phyloP scores from a whole-genome alignment of 176 grass and related monocot genomes.

The Olyra latifolia region DNA sequence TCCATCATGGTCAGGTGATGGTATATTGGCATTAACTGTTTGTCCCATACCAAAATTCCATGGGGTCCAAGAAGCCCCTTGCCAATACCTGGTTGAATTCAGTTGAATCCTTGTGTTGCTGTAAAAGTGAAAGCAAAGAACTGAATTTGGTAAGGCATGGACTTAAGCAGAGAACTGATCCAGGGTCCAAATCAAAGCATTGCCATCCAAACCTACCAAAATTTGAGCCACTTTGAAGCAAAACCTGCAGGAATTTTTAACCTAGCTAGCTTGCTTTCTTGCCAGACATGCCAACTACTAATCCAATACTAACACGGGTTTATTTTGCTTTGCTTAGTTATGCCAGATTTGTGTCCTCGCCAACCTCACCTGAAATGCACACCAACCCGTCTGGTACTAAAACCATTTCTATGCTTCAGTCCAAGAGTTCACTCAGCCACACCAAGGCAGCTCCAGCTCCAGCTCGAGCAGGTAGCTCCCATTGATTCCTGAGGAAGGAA shows the following conservation, averaged over 20 bases:
- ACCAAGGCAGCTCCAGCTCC: not conserved
- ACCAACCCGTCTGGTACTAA: slow-evolving; percentile 5
- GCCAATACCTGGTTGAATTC: not conserved
- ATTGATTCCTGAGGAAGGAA: not conserved
- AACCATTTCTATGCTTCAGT: slow-evolving; percentile 7
- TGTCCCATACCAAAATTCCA: not conserved
- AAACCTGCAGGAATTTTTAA: slow-evolving; percentile 37
- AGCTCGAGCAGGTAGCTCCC: not conserved
- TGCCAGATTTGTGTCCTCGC: not conserved
- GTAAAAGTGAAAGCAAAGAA: not conserved
- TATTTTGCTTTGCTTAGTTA: slow-evolving; percentile 43
- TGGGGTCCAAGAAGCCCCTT: not conserved
- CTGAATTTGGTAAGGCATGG: not conserved
- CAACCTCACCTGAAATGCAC: slow-evolving; percentile 26
- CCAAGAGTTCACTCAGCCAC: not conserved
- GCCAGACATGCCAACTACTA: slow-evolving; percentile 48
- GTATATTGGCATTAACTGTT: not conserved
- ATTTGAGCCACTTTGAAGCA: slow-evolving; percentile 50
- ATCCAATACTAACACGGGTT: slow-evolving; percentile 35
- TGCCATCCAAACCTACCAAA: slow-evolving; percentile 48
- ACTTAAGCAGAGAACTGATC: too few species aligned
- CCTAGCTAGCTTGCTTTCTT: slow-evolving; percentile 37
- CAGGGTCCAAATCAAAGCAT: slow-evolving; percentile 43
- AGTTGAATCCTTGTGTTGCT: not conserved
- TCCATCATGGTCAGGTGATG: not conserved